phyloP scores from a whole-genome alignment of 345 rosid species.

The Populus simonii region DNA sequence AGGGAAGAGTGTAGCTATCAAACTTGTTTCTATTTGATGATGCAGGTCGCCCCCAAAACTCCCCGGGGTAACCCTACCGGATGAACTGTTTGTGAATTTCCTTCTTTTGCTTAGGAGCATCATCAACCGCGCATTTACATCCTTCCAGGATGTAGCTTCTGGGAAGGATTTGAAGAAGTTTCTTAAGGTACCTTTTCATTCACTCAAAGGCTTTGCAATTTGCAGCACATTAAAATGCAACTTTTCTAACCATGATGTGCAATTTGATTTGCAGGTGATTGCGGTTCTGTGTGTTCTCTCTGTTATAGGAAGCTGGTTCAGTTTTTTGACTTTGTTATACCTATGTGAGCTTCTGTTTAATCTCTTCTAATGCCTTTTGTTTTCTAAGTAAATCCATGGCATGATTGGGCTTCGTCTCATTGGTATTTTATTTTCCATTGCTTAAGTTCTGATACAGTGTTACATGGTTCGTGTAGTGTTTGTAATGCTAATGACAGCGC shows the following conservation, averaged over 20 bases:
- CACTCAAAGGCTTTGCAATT: neutral
- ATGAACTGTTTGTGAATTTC: slow-evolving; percentile 3
- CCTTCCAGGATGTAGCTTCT: slow-evolving; percentile 16
- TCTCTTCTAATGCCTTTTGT: neutral
- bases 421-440: neutral
- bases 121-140: slow-evolving; percentile 1
- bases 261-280: slow-evolving; percentile 30
- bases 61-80: slow-evolving; percentile 8
- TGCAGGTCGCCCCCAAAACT: slow-evolving; percentile 23
- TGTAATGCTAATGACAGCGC: slow-evolving; percentile 31
- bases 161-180: slow-evolving; percentile 27
- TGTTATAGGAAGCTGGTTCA: slow-evolving; percentile 40
- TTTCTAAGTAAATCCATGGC: too few relatives aligned
- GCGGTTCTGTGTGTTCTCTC: slow-evolving; percentile 34
- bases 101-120: slow-evolving; percentile 7
- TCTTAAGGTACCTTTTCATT: slow-evolving; percentile 5
- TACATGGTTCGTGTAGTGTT: slow-evolving; percentile 29
- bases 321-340: slow-evolving; percentile 37
- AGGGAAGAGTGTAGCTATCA: too few relatives aligned
- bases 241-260: neutral
- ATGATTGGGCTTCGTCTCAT: too few relatives aligned
- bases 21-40: neutral
- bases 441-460: neutral
- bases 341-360: slow-evolving; percentile 14
- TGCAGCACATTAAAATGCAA: neutral